These are phyloP conservation scores for Rhynchospora tenuis DNA, from an alignment of 176 grass and related monocot genomes.

Conservation along the genomic window DNA sequence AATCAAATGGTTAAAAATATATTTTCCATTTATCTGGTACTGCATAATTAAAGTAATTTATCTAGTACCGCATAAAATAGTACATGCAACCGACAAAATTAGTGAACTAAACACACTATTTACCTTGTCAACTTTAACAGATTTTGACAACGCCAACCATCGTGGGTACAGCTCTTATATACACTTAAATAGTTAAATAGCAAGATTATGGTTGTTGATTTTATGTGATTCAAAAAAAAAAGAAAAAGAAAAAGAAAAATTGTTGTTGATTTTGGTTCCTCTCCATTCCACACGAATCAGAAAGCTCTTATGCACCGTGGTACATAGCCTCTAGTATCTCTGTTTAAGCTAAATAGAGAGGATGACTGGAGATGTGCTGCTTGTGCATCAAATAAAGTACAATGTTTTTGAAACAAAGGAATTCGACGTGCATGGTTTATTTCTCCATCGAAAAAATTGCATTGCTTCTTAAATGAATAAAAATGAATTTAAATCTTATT, in stretches of 20 bases:
- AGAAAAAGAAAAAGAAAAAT: too few species aligned
- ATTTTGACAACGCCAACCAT: background rate
- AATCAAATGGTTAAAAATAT: background rate
- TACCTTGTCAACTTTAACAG: background rate
- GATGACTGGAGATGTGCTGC: background rate
- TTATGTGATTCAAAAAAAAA: too few species aligned
- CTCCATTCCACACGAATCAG: background rate
- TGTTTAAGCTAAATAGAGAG: background rate
- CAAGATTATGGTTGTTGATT: too few species aligned
- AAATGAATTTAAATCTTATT: too few species aligned
- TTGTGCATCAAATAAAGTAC: background rate
- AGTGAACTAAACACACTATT: background rate
- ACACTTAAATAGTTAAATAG: background rate
- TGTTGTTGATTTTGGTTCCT: background rate
- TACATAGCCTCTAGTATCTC: too few species aligned
- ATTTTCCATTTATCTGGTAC: background rate
- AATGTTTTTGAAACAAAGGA: background rate
- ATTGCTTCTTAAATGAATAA: background rate
- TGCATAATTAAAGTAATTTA: background rate
- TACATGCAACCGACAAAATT: background rate
- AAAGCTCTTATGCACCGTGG: too few species aligned
- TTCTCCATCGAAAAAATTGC: background rate
- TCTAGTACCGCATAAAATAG: background rate
- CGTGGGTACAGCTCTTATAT: background rate
- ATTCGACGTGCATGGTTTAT: constrained; percentile 11